Evolutionary conservation across 345 rosid species (phyloP).

Genomic region (Psidium guajava): DNA sequence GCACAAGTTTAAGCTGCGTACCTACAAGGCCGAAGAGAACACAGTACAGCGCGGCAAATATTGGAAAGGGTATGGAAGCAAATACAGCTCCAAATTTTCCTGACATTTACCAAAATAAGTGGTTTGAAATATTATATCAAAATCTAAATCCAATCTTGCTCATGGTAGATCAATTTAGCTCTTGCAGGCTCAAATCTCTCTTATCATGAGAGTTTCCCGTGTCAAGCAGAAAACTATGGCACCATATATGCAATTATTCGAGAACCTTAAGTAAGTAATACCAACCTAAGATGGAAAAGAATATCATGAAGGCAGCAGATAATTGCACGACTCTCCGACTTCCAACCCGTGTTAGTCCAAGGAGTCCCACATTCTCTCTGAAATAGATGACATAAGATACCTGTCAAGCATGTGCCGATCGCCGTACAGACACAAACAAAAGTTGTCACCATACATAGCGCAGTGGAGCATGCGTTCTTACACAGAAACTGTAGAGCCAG

Average conservation of each 20-base stretch:
- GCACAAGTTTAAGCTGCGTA: conserved; percentile 9
- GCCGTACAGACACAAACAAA: background rate
- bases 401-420: background rate
- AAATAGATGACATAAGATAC: background rate
- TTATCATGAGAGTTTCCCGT: background rate
- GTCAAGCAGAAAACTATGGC: background rate
- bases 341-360: conserved; percentile 90
- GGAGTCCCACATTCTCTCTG: conserved; percentile 97
- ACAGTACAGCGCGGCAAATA: conserved; percentile 81
- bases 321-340: conserved; percentile 96
- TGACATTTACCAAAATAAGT: conserved; percentile 6
- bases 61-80: conserved; percentile 91
- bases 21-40: conserved; percentile 86
- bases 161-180: background rate
- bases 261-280: background rate
- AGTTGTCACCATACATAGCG: background rate
- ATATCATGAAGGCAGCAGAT: conserved; percentile 95
- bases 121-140: background rate
- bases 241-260: background rate
- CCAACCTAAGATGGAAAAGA: conserved; percentile 75
- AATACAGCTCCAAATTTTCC: conserved; percentile 98
- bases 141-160: background rate
- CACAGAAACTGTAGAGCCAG: conserved; percentile 93
- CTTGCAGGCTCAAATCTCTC: background rate
- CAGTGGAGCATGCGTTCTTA: conserved; percentile 7